Percentiles rank a stretch among this genome's conserved stretches.
phyloP scores from a whole-genome alignment of 2,329 filamentous ascomycete genomes.

The Paecilomyces variotii region DNA sequence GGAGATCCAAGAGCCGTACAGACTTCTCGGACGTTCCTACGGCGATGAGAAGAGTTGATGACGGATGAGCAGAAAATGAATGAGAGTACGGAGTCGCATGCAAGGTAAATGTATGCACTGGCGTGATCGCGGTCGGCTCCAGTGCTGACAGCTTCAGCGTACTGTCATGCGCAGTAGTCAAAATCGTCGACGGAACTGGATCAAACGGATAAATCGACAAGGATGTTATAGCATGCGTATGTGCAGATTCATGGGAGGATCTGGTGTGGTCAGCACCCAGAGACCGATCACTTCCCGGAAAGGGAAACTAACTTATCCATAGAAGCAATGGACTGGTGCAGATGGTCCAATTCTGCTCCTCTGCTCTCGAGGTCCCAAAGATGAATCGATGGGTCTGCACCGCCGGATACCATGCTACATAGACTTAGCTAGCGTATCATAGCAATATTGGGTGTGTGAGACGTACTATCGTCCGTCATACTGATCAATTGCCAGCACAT shows the following conservation, averaged over 20 bases:
- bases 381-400: slow-evolving; percentile 74
- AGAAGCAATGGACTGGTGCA: slow-evolving; percentile 45
- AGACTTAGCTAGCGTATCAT: slow-evolving; percentile 7
- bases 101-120: slow-evolving; percentile 39
- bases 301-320: slow-evolving; percentile 20
- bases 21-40: slow-evolving; percentile 81
- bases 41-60: slow-evolving; percentile 67
- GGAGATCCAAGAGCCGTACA: slow-evolving; percentile 77
- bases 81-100: slow-evolving; percentile 51
- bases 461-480: slow-evolving; percentile 67
- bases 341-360: slow-evolving; percentile 42
- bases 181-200: slow-evolving; percentile 37
- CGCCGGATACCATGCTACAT: slow-evolving; percentile 68
- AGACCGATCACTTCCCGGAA: neutral
- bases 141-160: slow-evolving; percentile 38
- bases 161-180: slow-evolving; percentile 39
- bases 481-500: slow-evolving; percentile 68
- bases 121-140: slow-evolving; percentile 29
- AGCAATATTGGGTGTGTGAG: slow-evolving; percentile 12
- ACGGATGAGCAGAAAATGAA: slow-evolving; percentile 60
- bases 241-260: slow-evolving; percentile 27
- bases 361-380: slow-evolving; percentile 76
- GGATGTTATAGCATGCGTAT: slow-evolving; percentile 40
- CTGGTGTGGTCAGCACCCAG: slow-evolving; percentile 9
- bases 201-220: slow-evolving; percentile 43